These are phyloP conservation scores for Perkinsela sp. DNA, from an alignment of 208 protist species.

Conservation along the genomic window DNA sequence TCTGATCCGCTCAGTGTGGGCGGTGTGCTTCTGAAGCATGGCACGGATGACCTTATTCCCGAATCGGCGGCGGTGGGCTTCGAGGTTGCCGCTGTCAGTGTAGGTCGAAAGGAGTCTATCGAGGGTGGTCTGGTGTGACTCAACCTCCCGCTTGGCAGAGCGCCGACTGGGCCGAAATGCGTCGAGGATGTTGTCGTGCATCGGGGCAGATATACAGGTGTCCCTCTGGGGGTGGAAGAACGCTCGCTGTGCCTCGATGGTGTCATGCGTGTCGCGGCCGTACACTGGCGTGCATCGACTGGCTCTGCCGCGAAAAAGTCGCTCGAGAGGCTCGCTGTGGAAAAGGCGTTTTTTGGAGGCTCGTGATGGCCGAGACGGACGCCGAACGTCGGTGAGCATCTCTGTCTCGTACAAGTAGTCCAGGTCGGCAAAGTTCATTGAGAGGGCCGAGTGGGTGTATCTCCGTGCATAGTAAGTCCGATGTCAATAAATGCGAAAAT, in stretches of 20 bases:
- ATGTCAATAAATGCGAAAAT: no score
- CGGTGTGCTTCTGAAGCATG: background rate
- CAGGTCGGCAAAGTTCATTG: no score
- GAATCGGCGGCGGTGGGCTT: background rate
- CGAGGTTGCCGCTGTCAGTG: background rate
- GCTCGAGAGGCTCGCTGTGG: background rate
- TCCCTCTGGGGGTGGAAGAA: background rate
- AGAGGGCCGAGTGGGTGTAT: no score
- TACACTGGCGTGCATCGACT: background rate
- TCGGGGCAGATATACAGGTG: no score
- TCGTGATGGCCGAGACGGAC: background rate
- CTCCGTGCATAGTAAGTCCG: no score
- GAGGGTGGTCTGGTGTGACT: background rate
- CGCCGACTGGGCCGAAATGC: no score
- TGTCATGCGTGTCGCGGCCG: background rate
- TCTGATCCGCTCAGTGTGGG: background rate
- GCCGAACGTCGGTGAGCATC: background rate
- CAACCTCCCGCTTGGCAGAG: background rate
- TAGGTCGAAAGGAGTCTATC: background rate
- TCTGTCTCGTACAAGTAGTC: background rate
- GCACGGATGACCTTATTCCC: background rate
- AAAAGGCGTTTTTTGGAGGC: background rate
- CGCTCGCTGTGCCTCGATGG: background rate
- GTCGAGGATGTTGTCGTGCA: no score
- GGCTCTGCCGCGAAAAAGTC: background rate